Evolutionary conservation across 495 filamentous ascomycete genomes (phyloP), one percentile per base, ranked within the genome.

Genomic region (Stereocaulon alpinum): DNA sequence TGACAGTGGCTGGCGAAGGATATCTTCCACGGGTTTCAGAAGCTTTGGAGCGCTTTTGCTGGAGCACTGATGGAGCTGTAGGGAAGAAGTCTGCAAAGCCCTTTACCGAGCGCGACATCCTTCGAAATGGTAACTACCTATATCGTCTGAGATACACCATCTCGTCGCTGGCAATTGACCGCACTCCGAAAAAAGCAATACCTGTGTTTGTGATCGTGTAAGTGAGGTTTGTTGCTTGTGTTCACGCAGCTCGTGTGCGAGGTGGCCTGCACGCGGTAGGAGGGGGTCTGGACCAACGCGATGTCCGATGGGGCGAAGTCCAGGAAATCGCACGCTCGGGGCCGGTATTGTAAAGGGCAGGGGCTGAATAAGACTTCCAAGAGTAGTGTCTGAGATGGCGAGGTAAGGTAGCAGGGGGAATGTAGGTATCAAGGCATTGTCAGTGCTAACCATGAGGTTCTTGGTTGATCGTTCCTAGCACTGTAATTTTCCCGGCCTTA

Each of bases 81-180:
- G 91, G 89, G 71, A 94, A 95, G 78, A 90, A 94, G 72, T 90
- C 83, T 70, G 87, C 87, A 81, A 89, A 93, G 70, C 87, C 83
- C 77, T 87, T 86, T 66, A 83, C 78, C 67, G 86, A 82, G 77
- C 86, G 86, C 80, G 89, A 87, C 87, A 88, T 89, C 58, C 61
- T 78, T 71, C 29, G 49, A 37, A 29, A 54, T 44, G 22, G 34
- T 43, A 40, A 32, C 54, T 61, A 61, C 40, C 60, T 61, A 27
- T 47, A 7, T 43, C 60, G 18, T 50, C 50, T 61, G 14, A 61
- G 47, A 61, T 61, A 43, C 44, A 61, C 60, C 60, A 61, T 61
- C 47, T 57, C 60, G 60, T 40, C 60, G 14, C 60, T 47, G 34
- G 37, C 29, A 51, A n/a, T 24, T 54, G 40, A 44, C 11, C 27